These are phyloP conservation scores for Globisporangium paddicum DNA, from an alignment of 352 stramenopile genomes.

Conservation along the genomic window DNA sequence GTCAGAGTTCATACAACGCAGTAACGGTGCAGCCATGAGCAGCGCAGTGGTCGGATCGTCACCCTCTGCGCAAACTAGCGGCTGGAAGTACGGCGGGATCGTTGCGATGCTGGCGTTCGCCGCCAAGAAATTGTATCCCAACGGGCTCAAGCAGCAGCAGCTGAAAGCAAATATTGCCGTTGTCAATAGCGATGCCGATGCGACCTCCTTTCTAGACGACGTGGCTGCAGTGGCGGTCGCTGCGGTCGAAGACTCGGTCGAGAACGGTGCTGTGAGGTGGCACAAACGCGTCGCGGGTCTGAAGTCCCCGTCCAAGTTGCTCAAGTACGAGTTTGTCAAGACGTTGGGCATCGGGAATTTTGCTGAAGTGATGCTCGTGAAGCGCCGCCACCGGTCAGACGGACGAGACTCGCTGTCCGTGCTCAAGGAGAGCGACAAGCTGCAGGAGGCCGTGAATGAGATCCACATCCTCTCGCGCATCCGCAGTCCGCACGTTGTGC, in stretches of 20 bases:
- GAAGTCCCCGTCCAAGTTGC: conserved; percentile 46
- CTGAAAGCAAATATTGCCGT: not conserved
- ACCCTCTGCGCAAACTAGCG: not conserved
- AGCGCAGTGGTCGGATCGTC: not conserved
- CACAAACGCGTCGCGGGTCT: conserved; percentile 44
- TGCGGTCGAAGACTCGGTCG: conserved; percentile 19
- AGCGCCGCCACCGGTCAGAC: conserved; percentile 20
- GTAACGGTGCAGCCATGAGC: not conserved
- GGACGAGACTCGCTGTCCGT: conserved; percentile 30
- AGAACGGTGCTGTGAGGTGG: conserved; percentile 41
- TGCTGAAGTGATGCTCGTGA: conserved; percentile 72
- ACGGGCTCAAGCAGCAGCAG: conserved; percentile 2
- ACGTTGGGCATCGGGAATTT: conserved; percentile 72
- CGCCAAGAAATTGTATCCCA: conserved; percentile 24
- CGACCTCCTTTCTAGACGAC: not conserved
- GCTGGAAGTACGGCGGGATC: conserved; percentile 39
- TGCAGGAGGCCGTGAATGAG: conserved; percentile 75
- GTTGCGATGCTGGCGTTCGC: conserved; percentile 40
- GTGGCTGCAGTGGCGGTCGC: not conserved
- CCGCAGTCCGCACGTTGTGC: conserved; percentile 56
- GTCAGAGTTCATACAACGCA: conserved; percentile 19
- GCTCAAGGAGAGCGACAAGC: conserved; percentile 80
- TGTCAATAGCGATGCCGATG: conserved; percentile 6
- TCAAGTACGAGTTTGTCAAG: conserved; percentile 56
- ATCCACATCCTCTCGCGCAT: conserved; percentile 60